Evolutionary conservation across 192 early-diverging fungal genomes (phyloP).

Genomic region (Geranomyces michiganensis): DNA sequence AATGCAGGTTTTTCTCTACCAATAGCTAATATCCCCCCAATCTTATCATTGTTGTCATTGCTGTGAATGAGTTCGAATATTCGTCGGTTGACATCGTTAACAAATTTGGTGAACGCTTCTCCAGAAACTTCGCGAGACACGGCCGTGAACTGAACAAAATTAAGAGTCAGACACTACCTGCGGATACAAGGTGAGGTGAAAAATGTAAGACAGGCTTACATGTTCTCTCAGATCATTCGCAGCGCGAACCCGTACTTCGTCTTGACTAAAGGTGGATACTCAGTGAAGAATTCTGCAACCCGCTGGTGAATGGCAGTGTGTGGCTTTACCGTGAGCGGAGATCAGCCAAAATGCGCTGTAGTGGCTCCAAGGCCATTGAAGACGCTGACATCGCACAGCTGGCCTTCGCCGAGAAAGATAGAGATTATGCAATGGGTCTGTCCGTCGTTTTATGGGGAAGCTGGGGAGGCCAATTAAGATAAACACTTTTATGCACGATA

Average conservation of each 20-base stretch:
- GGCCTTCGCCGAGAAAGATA: too few species aligned
- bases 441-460: too few species aligned
- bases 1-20: conserved; percentile 50
- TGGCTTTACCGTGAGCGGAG: not conserved
- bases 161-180: not conserved
- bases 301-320: too few species aligned
- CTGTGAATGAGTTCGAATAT: conserved; percentile 82
- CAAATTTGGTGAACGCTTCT: conserved; percentile 72
- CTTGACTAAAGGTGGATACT: conserved; percentile 64
- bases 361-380: not conserved
- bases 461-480: too few species aligned
- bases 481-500: too few species aligned
- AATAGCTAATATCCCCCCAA: conserved; percentile 80
- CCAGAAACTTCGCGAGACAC: conserved; percentile 71
- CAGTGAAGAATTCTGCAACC: too few species aligned
- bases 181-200: not conserved
- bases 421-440: too few species aligned
- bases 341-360: not conserved
- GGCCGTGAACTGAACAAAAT: conserved; percentile 45
- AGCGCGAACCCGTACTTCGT: conserved; percentile 60
- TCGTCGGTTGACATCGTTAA: conserved; percentile 75
- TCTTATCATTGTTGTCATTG: conserved; percentile 74
- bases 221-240: conserved; percentile 65
- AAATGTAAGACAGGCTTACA: conserved; percentile 55
- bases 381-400: not conserved